Evolutionary conservation across 495 filamentous ascomycete species (phyloP).

Genomic region (Tuber calosporum): DNA sequence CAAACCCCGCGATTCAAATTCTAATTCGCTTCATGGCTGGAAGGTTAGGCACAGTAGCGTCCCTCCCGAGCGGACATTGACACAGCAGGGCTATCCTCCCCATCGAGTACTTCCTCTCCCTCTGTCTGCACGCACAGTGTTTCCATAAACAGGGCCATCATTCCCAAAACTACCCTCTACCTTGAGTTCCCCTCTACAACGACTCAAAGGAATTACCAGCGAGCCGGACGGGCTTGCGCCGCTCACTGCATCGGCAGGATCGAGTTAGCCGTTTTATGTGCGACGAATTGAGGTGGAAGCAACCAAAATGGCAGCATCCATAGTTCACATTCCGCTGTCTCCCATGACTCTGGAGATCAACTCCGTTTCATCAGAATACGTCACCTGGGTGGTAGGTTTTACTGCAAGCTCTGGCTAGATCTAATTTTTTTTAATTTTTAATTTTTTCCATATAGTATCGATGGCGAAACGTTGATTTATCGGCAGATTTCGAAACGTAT

Average conservation of each 20-base stretch:
- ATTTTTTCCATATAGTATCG: constrained; percentile 31
- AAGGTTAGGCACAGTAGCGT: constrained; percentile 27
- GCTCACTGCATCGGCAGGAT: constrained; percentile 19
- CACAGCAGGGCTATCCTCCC: constrained; percentile 19
- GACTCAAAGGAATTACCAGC: constrained; percentile 9
- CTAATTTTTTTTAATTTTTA: neutral
- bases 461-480: constrained; percentile 42
- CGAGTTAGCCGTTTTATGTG: constrained; percentile 18
- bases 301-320: constrained; percentile 39
- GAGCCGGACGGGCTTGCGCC: constrained; percentile 23
- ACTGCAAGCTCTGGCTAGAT: neutral
- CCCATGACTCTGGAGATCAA: constrained; percentile 43
- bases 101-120: constrained; percentile 17
- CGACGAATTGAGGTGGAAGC: constrained; percentile 10
- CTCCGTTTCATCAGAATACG: constrained; percentile 42
- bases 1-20: constrained; percentile 27
- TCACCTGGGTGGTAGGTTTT: constrained; percentile 42
- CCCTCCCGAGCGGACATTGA: constrained; percentile 13
- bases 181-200: neutral
- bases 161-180: neutral
- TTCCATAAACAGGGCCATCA: neutral
- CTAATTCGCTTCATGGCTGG: constrained; percentile 35
- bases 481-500: constrained; percentile 42
- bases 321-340: constrained; percentile 42
- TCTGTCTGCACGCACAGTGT: constrained; percentile 5